Percentiles rank a stretch among this genome's conserved stretches.
Conservation (phyloP, 441 rosid genomes). For the Erysimum cheiri region DNA sequence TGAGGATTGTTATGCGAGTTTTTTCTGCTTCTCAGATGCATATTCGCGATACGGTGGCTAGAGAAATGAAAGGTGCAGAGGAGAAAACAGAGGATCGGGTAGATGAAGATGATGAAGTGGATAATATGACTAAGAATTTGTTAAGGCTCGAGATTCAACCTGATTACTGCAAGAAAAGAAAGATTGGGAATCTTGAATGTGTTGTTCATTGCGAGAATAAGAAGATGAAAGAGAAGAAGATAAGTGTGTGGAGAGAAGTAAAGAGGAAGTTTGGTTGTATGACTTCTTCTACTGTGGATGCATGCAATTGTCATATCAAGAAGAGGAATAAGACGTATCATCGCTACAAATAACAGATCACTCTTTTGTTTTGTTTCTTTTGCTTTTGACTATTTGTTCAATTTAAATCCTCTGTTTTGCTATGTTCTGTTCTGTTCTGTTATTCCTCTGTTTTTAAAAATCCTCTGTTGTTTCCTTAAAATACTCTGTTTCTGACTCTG, state of each 20-base stretch:
- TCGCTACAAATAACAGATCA: conserved; percentile 30
- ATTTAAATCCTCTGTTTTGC: neutral
- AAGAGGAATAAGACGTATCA: conserved; percentile 57
- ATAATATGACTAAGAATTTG: conserved; percentile 72
- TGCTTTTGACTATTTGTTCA: neutral
- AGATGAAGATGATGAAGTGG: conserved; percentile 51
- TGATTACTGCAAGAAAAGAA: conserved; percentile 39
- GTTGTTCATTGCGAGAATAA: conserved; percentile 21
- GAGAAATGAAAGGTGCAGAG: conserved; percentile 42
- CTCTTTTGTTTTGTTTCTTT: conserved; percentile 7
- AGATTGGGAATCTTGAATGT: conserved; percentile 31
- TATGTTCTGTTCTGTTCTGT: neutral
- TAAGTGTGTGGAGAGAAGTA: conserved; percentile 73
- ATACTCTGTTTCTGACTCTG: conserved; percentile 21
- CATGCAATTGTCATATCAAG: conserved; percentile 59
- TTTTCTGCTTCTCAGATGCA: conserved; percentile 65
- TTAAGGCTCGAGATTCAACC: conserved; percentile 60
- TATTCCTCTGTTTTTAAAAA: neutral
- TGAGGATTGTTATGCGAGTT: conserved; percentile 68
- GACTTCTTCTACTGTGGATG: conserved; percentile 45
- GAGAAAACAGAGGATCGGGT: conserved; percentile 36
- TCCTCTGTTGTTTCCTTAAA: neutral
- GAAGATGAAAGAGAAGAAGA: conserved; percentile 48
- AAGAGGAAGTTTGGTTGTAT: conserved; percentile 88
- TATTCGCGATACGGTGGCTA: conserved; percentile 53